Evolutionary conservation across 345 rosid species (phyloP).

Genomic region (Psidium friedrichsthalianum): DNA sequence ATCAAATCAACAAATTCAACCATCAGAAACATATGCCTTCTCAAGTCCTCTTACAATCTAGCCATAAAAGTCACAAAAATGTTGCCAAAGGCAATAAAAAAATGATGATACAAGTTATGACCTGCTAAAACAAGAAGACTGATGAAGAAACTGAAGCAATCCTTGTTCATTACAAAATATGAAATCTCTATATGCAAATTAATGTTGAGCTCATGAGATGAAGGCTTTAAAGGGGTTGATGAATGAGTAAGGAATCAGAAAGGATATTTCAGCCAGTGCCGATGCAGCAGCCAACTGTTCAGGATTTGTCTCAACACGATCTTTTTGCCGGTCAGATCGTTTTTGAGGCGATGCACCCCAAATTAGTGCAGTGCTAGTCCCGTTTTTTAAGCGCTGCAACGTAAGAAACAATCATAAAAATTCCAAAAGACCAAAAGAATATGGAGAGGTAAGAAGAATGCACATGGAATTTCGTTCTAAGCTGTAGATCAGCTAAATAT

Average conservation of each 20-base stretch:
- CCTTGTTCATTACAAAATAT: neutral
- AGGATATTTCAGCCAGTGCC: conserved; percentile 99
- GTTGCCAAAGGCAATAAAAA: neutral
- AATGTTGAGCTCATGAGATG: neutral
- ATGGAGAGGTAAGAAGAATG: neutral
- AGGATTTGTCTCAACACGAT: conserved; percentile 95
- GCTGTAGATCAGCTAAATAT: neutral
- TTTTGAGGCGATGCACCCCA: conserved; percentile 99
- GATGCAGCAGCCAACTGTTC: conserved; percentile 99
- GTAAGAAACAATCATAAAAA: neutral
- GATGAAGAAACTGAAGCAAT: neutral
- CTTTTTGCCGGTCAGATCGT: conserved; percentile 89
- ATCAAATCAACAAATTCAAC: neutral
- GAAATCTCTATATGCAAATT: neutral
- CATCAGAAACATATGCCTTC: neutral
- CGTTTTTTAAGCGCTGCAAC: conserved; percentile 58
- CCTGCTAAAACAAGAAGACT: neutral
- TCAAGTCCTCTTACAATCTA: neutral
- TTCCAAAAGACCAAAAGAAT: neutral
- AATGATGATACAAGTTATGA: neutral
- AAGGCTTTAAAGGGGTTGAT: neutral
- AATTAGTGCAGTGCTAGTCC: conserved; percentile 70
- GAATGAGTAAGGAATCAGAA: conserved; percentile 4
- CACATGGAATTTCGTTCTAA: neutral
- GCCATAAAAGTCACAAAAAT: neutral